Percentiles rank a stretch among this genome's conserved stretches.
These are phyloP conservation scores for Opeltia flavorubescens DNA, from an alignment of 495 filamentous ascomycete genomes.

Conservation along the genomic window DNA sequence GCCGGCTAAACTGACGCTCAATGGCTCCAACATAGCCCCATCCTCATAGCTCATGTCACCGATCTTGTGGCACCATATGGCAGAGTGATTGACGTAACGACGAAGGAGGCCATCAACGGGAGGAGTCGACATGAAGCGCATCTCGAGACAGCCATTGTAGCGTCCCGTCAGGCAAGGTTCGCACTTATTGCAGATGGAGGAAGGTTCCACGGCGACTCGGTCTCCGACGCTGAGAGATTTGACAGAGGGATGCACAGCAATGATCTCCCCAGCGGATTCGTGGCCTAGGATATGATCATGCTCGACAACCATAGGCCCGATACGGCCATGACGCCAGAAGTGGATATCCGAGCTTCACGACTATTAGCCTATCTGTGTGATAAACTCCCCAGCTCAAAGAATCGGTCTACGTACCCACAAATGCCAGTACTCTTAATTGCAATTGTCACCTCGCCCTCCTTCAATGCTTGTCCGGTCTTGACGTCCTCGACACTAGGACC, in stretches of 20 bases:
- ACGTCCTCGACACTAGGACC: slow-evolving; percentile 59
- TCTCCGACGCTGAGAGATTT: slow-evolving; percentile 63
- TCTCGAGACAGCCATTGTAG: slow-evolving; percentile 82
- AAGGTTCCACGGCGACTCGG: slow-evolving; percentile 81
- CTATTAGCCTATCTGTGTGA: neutral
- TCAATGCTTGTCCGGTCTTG: slow-evolving; percentile 48
- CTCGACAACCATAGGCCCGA: slow-evolving; percentile 85
- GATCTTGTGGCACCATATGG: slow-evolving; percentile 88
- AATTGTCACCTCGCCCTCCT: slow-evolving; percentile 67
- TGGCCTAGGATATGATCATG: slow-evolving; percentile 83
- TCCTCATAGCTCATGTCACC: slow-evolving; percentile 77
- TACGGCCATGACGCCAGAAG: slow-evolving; percentile 89
- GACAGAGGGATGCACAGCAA: slow-evolving; percentile 69
- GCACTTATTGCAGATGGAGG: slow-evolving; percentile 77
- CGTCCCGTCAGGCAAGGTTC: slow-evolving; percentile 80
- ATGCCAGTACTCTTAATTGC: slow-evolving; percentile 84
- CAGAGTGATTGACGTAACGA: slow-evolving; percentile 85
- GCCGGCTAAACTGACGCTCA: slow-evolving; percentile 72
- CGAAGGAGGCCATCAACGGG: slow-evolving; percentile 79
- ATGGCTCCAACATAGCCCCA: slow-evolving; percentile 74
- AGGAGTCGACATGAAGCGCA: slow-evolving; percentile 77
- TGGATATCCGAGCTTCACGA: slow-evolving; percentile 71
- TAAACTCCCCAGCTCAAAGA: neutral
- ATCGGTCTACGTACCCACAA: slow-evolving; percentile 51
- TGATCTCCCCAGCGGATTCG: slow-evolving; percentile 74